Percentiles rank a stretch among this genome's conserved stretches.
These are phyloP conservation scores for Echeveria elegans DNA, from an alignment of 164 flowering plant species.

Conservation along the genomic window DNA sequence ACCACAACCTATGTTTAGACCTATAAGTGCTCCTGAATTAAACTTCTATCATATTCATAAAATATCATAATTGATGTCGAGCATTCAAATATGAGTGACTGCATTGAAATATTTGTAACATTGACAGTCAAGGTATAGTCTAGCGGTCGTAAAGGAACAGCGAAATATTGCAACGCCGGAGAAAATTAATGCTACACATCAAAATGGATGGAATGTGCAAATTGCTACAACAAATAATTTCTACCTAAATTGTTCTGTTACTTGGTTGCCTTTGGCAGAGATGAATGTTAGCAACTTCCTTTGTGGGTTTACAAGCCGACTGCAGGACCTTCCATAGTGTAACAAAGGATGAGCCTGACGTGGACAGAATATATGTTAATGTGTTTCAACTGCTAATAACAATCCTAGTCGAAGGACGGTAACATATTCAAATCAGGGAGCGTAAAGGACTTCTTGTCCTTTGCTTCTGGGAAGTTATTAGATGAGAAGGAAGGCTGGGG, in stretches of 20 bases:
- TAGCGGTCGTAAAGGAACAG: too few relatives aligned
- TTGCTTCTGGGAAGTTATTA: too few relatives aligned
- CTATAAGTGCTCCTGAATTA: too few relatives aligned
- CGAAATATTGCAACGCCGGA: neutral
- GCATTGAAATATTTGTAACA: too few relatives aligned
- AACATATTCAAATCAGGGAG: constrained; percentile 2
- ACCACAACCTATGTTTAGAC: too few relatives aligned
- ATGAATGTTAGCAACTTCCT: neutral
- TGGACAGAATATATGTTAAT: neutral
- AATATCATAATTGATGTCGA: too few relatives aligned
- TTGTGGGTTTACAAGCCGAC: neutral
- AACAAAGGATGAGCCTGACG: neutral
- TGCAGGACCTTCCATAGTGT: neutral
- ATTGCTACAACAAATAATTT: neutral
- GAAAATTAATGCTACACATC: neutral
- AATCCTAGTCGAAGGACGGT: neutral
- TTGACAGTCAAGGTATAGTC: too few relatives aligned
- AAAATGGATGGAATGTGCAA: neutral
- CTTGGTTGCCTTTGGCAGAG: neutral
- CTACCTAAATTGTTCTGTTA: neutral
- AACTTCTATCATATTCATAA: too few relatives aligned
- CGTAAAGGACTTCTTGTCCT: neutral
- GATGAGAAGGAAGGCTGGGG: neutral
- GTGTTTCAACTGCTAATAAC: neutral
- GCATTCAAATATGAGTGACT: too few relatives aligned